Conservation (phyloP, 2,329 filamentous ascomycete genomes). For the Colletotrichum shisoi region DNA sequence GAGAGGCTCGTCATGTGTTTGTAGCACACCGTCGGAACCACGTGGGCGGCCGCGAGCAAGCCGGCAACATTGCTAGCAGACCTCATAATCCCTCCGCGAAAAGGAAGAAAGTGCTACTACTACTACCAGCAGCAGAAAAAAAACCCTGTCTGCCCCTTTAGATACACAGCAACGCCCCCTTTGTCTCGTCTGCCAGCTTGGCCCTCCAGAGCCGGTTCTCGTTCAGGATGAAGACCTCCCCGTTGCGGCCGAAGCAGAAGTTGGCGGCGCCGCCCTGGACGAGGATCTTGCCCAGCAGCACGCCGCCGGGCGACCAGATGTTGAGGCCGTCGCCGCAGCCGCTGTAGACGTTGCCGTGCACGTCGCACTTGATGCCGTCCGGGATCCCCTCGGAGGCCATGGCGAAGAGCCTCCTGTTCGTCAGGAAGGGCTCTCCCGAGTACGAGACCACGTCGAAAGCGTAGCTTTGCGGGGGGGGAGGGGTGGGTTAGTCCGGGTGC, state of each 20-base stretch:
- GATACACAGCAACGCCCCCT: slow-evolving; percentile 42
- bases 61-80: too few species aligned
- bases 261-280: slow-evolving; percentile 55
- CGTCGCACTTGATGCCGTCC: slow-evolving; percentile 57
- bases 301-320: slow-evolving; percentile 57
- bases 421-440: slow-evolving; percentile 46
- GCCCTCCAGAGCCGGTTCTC: slow-evolving; percentile 55
- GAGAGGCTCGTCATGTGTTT: too few species aligned
- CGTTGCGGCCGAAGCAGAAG: slow-evolving; percentile 57
- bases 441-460: slow-evolving; percentile 47
- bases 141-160: background rate
- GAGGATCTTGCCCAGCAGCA: slow-evolving; percentile 56
- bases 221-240: slow-evolving; percentile 57
- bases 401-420: slow-evolving; percentile 60
- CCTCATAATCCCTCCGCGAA: too few species aligned
- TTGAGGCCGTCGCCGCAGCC: slow-evolving; percentile 60
- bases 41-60: too few species aligned
- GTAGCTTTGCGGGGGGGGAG: slow-evolving; percentile 45
- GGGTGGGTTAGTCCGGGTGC: too few species aligned
- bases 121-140: too few species aligned
- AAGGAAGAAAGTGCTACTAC: too few species aligned
- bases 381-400: slow-evolving; percentile 58
- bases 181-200: slow-evolving; percentile 45
- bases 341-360: slow-evolving; percentile 58
- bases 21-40: too few species aligned